A percentile compares a stretch with the other conserved stretches of the same genome.
phyloP scores from a whole-genome alignment of 805 yeast genomes.

The Maudiozyma barnettii region DNA sequence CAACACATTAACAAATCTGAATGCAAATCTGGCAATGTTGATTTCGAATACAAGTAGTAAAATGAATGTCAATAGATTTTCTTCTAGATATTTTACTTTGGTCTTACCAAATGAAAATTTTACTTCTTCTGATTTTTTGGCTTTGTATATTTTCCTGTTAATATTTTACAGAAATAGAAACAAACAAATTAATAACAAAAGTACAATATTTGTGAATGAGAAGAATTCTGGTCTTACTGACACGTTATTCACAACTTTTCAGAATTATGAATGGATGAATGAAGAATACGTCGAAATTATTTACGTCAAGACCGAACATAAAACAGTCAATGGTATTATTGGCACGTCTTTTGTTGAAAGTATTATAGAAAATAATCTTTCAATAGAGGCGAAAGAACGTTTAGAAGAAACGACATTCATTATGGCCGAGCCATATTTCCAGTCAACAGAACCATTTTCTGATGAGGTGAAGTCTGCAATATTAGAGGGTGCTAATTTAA shows the following conservation, averaged over 20 bases:
- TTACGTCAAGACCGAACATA: conserved; percentile 7
- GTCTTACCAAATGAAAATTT: conserved; percentile 20
- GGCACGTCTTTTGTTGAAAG: conserved; percentile 12
- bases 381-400: conserved; percentile 8
- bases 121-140: conserved; percentile 23
- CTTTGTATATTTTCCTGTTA: conserved; percentile 18
- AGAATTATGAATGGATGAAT: conserved; percentile 14
- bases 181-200: conserved; percentile 8
- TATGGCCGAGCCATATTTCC: conserved; percentile 16
- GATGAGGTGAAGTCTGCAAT: conserved; percentile 15
- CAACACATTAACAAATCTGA: conserved; percentile 12
- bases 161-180: conserved; percentile 13
- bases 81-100: conserved; percentile 13
- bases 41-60: conserved; percentile 21
- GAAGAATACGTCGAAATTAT: conserved; percentile 11
- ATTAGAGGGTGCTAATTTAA: conserved; percentile 17
- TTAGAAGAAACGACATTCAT: conserved; percentile 24
- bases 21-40: conserved; percentile 15
- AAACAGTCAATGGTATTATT: conserved; percentile 2
- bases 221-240: conserved; percentile 13
- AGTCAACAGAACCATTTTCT: conserved; percentile 15
- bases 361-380: conserved; percentile 10
- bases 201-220: conserved; percentile 16
- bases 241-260: conserved; percentile 8
- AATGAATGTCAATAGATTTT: conserved; percentile 15